phyloP scores from a whole-genome alignment of 768 basidiomycete genomes.

The Plicaturopsis crispa region DNA sequence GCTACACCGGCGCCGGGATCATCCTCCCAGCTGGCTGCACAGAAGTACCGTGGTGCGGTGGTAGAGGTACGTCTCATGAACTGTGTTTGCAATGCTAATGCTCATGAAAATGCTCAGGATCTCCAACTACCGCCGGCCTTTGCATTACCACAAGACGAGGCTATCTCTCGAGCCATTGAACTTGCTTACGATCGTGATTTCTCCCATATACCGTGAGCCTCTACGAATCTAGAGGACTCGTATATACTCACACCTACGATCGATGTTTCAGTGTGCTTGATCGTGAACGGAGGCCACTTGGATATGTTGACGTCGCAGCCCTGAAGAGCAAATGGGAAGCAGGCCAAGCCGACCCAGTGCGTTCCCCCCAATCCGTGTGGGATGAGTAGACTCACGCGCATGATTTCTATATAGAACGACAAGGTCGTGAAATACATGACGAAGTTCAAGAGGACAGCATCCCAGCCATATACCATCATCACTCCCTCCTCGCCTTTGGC shows the following conservation, averaged over 20 bases:
- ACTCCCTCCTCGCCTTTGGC: constrained; percentile 73
- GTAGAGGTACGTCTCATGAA: constrained; percentile 61
- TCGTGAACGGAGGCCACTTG: constrained; percentile 63
- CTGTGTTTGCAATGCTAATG: constrained; percentile 1
- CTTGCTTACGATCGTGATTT: constrained; percentile 92
- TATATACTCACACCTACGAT: constrained; percentile 3
- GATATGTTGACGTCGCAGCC: constrained; percentile 73
- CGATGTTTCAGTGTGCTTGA: constrained; percentile 58
- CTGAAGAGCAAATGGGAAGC: constrained; percentile 78
- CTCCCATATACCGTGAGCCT: constrained; percentile 79
- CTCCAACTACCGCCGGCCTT: constrained; percentile 86
- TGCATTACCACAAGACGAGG: constrained; percentile 63
- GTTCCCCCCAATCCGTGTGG: constrained; percentile 17
- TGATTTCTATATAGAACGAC: constrained; percentile 43
- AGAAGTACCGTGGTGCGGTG: constrained; percentile 83
- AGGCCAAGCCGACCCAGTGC: constrained; percentile 61
- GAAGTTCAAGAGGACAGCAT: constrained; percentile 59
- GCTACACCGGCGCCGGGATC: no score
- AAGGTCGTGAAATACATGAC: constrained; percentile 65
- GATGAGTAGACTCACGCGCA: neutral
- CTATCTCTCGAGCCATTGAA: constrained; percentile 71
- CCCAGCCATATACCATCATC: constrained; percentile 69
- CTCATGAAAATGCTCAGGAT: constrained; percentile 35
- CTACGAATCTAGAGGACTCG: constrained; percentile 9
- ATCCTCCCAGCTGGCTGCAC: no score